Evolutionary conservation across 495 filamentous ascomycete genomes (phyloP).

Genomic region (Pyronema omphalodes): DNA sequence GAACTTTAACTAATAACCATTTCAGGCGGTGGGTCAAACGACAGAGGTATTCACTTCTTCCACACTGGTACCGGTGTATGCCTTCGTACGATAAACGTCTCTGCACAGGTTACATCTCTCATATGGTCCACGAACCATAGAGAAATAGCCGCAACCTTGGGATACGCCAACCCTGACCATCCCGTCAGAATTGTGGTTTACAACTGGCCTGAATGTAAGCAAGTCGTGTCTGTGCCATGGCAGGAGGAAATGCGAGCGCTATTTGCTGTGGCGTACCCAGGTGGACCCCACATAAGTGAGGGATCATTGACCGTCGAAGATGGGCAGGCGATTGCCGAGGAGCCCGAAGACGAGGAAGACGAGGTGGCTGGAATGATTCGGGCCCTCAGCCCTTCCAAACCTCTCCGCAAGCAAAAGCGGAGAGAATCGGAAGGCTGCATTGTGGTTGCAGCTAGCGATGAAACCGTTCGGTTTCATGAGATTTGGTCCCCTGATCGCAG

Average conservation of each 20-base stretch:
- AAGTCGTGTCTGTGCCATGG: slow-evolving; percentile 82
- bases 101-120: slow-evolving; percentile 81
- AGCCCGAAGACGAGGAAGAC: not conserved
- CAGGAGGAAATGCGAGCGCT: slow-evolving; percentile 60
- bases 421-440: slow-evolving; percentile 70
- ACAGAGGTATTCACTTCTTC: slow-evolving; percentile 90
- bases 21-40: slow-evolving; percentile 70
- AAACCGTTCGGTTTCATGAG: slow-evolving; percentile 91
- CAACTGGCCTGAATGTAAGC: slow-evolving; percentile 81
- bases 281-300: slow-evolving; percentile 28
- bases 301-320: not conserved
- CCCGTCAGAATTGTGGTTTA: slow-evolving; percentile 83
- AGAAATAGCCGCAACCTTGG: slow-evolving; percentile 86
- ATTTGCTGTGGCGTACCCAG: slow-evolving; percentile 53
- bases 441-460: slow-evolving; percentile 82
- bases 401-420: slow-evolving; percentile 14
- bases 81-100: slow-evolving; percentile 78
- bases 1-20: not conserved
- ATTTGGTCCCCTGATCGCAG: slow-evolving; percentile 58
- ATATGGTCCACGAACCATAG: slow-evolving; percentile 74
- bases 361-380: not conserved
- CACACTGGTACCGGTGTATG: slow-evolving; percentile 71
- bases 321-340: not conserved
- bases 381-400: not conserved
- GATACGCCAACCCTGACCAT: slow-evolving; percentile 88